These are phyloP conservation scores for Pseudocercospora eumusae DNA, from an alignment of 2,329 filamentous ascomycete species.

Conservation along the genomic window DNA sequence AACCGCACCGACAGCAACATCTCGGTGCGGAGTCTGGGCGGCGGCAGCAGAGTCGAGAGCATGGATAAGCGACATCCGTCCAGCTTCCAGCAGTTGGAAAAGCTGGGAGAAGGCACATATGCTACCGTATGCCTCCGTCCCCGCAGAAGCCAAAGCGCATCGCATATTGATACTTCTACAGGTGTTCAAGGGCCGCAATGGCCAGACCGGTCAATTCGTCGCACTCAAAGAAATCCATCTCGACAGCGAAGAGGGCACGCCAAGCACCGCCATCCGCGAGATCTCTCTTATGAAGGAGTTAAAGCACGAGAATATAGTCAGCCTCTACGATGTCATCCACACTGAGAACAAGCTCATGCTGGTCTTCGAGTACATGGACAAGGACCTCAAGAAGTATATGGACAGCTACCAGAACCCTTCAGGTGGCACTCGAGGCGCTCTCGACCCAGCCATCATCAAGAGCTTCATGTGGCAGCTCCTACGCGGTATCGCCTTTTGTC, in stretches of 20 bases:
- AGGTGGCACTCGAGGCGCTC: constrained; percentile 61
- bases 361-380: constrained; percentile 86
- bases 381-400: constrained; percentile 96
- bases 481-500: constrained; percentile 82
- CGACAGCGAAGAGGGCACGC: constrained; percentile 90
- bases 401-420: constrained; percentile 77
- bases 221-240: constrained; percentile 94
- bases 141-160: neutral
- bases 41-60: constrained; percentile 43
- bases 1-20: constrained; percentile 55
- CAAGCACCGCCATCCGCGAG: constrained; percentile 88
- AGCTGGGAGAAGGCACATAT: constrained; percentile 96
- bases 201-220: constrained; percentile 93
- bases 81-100: constrained; percentile 99
- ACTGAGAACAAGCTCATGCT: constrained; percentile 95
- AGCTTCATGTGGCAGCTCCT: constrained; percentile 91
- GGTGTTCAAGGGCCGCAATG: constrained; percentile 98
- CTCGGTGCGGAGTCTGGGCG: constrained; percentile 51
- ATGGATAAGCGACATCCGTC: constrained; percentile 97
- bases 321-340: constrained; percentile 87
- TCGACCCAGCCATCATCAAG: constrained; percentile 79
- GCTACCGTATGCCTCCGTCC: constrained; percentile 68
- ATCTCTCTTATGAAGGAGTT: constrained; percentile 94
- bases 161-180: constrained; percentile 43
- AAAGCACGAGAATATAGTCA: constrained; percentile 87